phyloP scores from a whole-genome alignment of 768 basidiomycete species.

The Pisolithus orientalis region DNA sequence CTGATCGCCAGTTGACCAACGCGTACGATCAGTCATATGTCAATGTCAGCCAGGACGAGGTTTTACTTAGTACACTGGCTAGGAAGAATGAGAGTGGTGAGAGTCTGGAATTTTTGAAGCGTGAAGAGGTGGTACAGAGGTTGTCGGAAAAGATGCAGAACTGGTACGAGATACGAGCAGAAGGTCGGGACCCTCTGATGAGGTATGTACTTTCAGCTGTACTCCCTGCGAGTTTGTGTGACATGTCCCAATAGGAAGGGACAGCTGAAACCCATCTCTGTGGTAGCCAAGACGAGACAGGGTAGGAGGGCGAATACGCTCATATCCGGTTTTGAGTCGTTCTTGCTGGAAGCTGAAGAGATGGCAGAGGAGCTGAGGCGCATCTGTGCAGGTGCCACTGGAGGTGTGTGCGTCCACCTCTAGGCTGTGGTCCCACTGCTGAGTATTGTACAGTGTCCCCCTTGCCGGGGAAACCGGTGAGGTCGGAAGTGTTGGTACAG shows the following conservation, averaged over 20 bases:
- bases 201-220: constrained; percentile 42
- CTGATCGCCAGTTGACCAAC: constrained; percentile 57
- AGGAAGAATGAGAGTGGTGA: constrained; percentile 26
- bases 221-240: not conserved
- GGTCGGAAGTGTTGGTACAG: constrained; percentile 74
- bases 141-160: constrained; percentile 65
- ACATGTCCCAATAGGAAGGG: constrained; percentile 57
- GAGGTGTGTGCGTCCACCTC: constrained; percentile 39
- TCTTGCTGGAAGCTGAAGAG: constrained; percentile 57
- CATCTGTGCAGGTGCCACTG: constrained; percentile 73
- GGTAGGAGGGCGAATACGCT: constrained; percentile 73
- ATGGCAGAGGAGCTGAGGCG: constrained; percentile 76
- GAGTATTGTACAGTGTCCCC: constrained; percentile 45
- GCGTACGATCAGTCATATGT: constrained; percentile 61
- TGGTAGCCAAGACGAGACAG: constrained; percentile 68
- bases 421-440: not conserved
- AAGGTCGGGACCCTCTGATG: constrained; percentile 47
- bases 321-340: constrained; percentile 77
- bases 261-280: constrained; percentile 57
- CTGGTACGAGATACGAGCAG: constrained; percentile 61
- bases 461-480: constrained; percentile 48
- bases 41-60: constrained; percentile 47
- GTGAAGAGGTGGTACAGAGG: constrained; percentile 54
- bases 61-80: constrained; percentile 32
- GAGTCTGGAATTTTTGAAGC: constrained; percentile 50